A percentile compares a stretch with the other conserved stretches of the same genome.
Evolutionary conservation across 2,329 filamentous ascomycete genomes (phyloP).

Genomic region (Hypomyces rosellus): DNA sequence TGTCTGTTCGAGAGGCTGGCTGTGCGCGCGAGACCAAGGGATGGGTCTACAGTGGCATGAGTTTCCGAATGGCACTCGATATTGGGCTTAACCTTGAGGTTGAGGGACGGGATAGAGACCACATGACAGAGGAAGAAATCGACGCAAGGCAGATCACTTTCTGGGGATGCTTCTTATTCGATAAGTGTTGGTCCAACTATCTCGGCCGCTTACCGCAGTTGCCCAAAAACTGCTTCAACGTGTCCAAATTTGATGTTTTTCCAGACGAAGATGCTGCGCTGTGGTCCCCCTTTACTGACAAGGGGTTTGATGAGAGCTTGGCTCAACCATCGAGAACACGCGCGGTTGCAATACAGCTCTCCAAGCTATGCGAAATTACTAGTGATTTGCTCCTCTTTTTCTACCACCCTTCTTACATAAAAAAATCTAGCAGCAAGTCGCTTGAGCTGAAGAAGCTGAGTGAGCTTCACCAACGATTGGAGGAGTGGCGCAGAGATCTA

Average conservation of each 20-base stretch:
- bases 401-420: conserved; percentile 71
- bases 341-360: conserved; percentile 74
- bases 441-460: conserved; percentile 87
- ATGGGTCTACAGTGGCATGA: conserved; percentile 98
- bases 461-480: conserved; percentile 81
- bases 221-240: conserved; percentile 70
- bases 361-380: conserved; percentile 84
- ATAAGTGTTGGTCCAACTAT: conserved; percentile 99
- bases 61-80: conserved; percentile 94
- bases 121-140: conserved; percentile 72
- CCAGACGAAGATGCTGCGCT: conserved; percentile 77
- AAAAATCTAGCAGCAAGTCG: conserved; percentile 63
- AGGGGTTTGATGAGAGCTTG: conserved; percentile 64
- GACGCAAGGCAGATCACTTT: conserved; percentile 89
- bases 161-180: conserved; percentile 97
- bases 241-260: conserved; percentile 85
- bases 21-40: conserved; percentile 91
- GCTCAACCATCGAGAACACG: conserved; percentile 78
- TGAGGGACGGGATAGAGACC: conserved; percentile 53
- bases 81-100: conserved; percentile 85
- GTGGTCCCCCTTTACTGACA: conserved; percentile 87
- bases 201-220: conserved; percentile 86
- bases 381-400: conserved; percentile 85
- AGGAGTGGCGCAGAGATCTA: conserved; percentile 79
- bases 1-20: conserved; percentile 94